Evolutionary conservation across 2,329 filamentous ascomycete genomes (phyloP), one percentile per base, ranked within the genome.

Genomic region (Claviceps monticola): DNA sequence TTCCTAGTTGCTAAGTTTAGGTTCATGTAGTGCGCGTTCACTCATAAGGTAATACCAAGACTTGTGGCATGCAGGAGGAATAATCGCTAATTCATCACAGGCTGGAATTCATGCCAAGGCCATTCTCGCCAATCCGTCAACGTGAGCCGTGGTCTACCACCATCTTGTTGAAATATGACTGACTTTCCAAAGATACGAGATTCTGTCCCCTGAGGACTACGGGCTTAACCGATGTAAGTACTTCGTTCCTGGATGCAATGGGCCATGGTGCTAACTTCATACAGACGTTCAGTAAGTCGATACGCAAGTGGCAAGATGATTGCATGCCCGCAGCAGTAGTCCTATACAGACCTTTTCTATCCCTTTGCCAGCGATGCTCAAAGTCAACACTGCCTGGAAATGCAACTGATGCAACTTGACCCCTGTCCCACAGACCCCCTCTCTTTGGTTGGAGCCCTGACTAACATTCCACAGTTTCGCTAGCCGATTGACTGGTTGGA

Each of bases 201-300:
- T 94, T 63, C 84, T 95, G 68, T 85, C 91, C 68, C 90, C 90
- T 2, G 79, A 79, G 53, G 86, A 94, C 21, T 56, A 54, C 48
- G 57, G 56, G 14, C 39, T 57, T 43, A 46, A 29, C 42, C 53
- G 55, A 50, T 49, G 38, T 49, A 49, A 49, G 48, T 49, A 16
- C 8, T 7, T 44, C 6, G 1, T 17, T 9, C 2, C 14, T 4
- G 36, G 38, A 43, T 38, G 13, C 4, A 16, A 19, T 37, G 7
- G 16, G 43, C 2, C 16, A 37, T 49, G 5, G n/a, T 49, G 43
- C 48, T 49, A 44, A 49, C 39, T 44, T 36, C n/a, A n/a, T 29
- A 8, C 17, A 49, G 48, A 49, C 13, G 48, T 49, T 29, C 48
- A 49, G 48, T 49, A 49, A 49, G 48, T 49, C 8, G 16, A 38